Evolutionary conservation across 75 land plant genomes (phyloP).

Genomic region (Pinus tabuliformis): DNA sequence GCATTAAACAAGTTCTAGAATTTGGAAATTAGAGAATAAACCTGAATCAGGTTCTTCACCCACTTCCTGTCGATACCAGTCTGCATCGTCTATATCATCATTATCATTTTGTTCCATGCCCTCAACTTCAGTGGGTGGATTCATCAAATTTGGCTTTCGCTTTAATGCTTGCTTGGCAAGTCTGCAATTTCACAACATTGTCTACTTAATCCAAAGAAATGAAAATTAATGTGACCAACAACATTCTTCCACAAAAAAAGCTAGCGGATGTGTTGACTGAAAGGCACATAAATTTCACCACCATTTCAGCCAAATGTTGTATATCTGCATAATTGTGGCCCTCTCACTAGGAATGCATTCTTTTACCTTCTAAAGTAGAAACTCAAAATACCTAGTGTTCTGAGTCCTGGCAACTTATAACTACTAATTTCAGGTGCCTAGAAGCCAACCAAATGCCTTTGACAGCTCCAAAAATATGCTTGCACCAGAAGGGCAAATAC

Average conservation of each 20-base stretch:
- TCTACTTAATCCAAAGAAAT: not conserved
- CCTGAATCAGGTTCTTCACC: conserved; percentile 66
- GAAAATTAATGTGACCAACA: not conserved
- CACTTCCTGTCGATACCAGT: conserved; percentile 55
- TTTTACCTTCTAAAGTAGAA: not conserved
- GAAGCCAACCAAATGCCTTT: not conserved
- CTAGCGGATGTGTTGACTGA: not conserved
- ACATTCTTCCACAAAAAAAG: not conserved
- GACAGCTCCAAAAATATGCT: not conserved
- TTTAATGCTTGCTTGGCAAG: conserved; percentile 23
- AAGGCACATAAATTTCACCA: not conserved
- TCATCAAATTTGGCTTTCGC: not conserved
- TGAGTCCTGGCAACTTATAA: not conserved
- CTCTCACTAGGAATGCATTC: not conserved
- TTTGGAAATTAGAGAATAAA: conserved; percentile 6
- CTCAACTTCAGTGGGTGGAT: not conserved
- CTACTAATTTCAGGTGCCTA: not conserved
- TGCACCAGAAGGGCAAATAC: not conserved
- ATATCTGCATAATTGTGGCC: not conserved
- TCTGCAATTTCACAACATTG: conserved; percentile 6
- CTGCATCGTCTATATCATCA: conserved; percentile 39
- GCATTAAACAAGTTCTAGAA: not conserved
- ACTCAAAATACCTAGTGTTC: too few relatives aligned
- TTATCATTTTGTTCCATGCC: conserved; percentile 10
- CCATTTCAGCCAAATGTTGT: not conserved